These are phyloP conservation scores for Dittrichia graveolens DNA, from an alignment of 129 eudicot genomes.

Conservation along the genomic window DNA sequence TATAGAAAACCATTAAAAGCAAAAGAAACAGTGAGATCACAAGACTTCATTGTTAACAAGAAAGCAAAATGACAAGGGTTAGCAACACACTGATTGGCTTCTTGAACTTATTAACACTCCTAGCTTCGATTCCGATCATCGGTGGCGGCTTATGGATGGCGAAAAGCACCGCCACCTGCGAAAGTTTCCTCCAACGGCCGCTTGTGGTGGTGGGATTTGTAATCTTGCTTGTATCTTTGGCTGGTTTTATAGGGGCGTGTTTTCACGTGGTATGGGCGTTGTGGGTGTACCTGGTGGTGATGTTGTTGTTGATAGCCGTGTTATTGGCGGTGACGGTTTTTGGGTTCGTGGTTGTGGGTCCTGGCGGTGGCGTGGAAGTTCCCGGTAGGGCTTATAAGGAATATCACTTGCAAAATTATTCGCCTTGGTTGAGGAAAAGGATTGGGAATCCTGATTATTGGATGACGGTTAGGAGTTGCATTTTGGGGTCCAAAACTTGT, in stretches of 20 bases:
- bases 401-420: constrained; percentile 64
- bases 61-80: constrained; percentile 52
- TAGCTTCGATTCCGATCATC: constrained; percentile 79
- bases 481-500: constrained; percentile 85
- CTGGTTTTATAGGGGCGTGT: constrained; percentile 92
- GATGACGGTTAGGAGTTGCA: constrained; percentile 66
- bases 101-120: constrained; percentile 79
- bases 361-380: constrained; percentile 67
- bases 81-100: constrained; percentile 92
- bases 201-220: constrained; percentile 74
- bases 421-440: constrained; percentile 81
- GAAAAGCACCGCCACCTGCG: constrained; percentile 73
- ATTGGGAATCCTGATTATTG: constrained; percentile 56
- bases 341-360: constrained; percentile 80
- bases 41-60: constrained; percentile 5
- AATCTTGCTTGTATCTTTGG: constrained; percentile 68
- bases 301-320: constrained; percentile 66
- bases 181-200: constrained; percentile 83
- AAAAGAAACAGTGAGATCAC: constrained; percentile 25
- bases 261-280: constrained; percentile 81
- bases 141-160: constrained; percentile 94
- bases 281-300: constrained; percentile 68
- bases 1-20: constrained; percentile 24
- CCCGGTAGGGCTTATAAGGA: constrained; percentile 72
- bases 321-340: constrained; percentile 66